These are phyloP conservation scores for Dactylellina cionopaga DNA, from an alignment of 2,329 filamentous ascomycete genomes.

Conservation along the genomic window DNA sequence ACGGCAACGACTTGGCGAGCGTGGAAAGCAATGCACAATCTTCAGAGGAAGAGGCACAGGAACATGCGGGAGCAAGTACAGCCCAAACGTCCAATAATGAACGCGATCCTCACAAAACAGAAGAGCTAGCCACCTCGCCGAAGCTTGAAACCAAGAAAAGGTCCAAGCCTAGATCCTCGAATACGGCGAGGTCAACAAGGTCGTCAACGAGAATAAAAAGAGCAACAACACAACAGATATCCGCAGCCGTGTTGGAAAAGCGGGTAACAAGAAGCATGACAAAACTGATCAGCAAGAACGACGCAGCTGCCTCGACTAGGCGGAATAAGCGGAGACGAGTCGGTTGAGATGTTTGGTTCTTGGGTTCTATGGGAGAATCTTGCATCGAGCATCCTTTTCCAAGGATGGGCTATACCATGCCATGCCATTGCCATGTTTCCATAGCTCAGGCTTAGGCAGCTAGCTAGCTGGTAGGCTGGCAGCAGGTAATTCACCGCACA, in stretches of 20 bases:
- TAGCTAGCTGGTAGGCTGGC: neutral
- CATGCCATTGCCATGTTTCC: neutral
- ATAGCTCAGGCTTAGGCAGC: constrained; percentile 15
- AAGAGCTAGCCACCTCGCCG: constrained; percentile 15
- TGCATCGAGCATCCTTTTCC: constrained; percentile 8
- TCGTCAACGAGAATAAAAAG: neutral
- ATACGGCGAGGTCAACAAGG: constrained; percentile 12
- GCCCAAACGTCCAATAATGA: neutral
- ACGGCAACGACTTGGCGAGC: constrained; percentile 40
- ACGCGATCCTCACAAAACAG: neutral
- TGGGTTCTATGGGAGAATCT: neutral
- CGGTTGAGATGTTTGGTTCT: constrained; percentile 33
- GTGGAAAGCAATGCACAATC: constrained; percentile 3
- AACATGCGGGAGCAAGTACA: neutral
- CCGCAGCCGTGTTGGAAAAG: constrained; percentile 44
- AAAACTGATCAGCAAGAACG: constrained; percentile 23
- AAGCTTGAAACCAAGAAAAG: constrained; percentile 2
- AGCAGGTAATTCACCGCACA: no score
- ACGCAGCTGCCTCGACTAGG: constrained; percentile 21
- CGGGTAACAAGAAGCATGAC: constrained; percentile 48
- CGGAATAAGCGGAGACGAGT: constrained; percentile 49
- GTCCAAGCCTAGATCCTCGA: constrained; percentile 17
- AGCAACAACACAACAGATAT: constrained; percentile 22
- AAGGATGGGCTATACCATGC: no score
- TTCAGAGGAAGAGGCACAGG: neutral